Evolutionary conservation across 108 stramenopile genomes (phyloP).

Genomic region (Nitzschia sp.): DNA sequence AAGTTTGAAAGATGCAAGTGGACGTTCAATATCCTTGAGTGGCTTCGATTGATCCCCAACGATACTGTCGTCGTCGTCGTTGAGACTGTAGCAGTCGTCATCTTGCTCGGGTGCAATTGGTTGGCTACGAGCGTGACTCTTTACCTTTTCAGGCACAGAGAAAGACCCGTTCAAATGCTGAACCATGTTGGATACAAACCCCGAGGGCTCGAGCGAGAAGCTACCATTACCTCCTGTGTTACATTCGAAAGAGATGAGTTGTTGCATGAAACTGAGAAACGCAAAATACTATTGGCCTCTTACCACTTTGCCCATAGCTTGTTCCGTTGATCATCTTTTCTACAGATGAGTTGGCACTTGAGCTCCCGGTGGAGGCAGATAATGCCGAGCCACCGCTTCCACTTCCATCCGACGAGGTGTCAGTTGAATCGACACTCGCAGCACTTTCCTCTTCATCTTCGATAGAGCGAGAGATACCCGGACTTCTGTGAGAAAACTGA

Average conservation of each 20-base stretch:
- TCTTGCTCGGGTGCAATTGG: not conserved
- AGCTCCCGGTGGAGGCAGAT: constrained; percentile 1
- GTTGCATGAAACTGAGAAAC: too few relatives aligned
- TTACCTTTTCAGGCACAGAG: constrained; percentile 6
- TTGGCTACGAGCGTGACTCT: constrained; percentile 1
- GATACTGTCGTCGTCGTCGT: constrained; percentile 6
- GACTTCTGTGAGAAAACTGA: not conserved
- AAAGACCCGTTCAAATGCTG: not conserved
- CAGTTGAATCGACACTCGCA: not conserved
- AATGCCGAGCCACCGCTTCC: not conserved
- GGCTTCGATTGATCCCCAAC: not conserved
- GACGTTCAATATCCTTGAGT: not conserved
- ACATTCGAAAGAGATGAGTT: too few relatives aligned
- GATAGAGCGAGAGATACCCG: not conserved
- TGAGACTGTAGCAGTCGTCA: not conserved
- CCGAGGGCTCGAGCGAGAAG: too few relatives aligned
- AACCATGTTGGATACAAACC: not conserved
- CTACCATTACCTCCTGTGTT: too few relatives aligned
- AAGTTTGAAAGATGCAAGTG: not conserved
- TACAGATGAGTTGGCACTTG: constrained; percentile 2
- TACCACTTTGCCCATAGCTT: not conserved
- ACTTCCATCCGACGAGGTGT: not conserved
- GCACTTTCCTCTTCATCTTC: constrained; percentile 3
- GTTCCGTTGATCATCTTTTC: not conserved
- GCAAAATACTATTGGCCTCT: not conserved